phyloP scores from a whole-genome alignment of 352 stramenopile species.

The Halophytophthora polymorphica region DNA sequence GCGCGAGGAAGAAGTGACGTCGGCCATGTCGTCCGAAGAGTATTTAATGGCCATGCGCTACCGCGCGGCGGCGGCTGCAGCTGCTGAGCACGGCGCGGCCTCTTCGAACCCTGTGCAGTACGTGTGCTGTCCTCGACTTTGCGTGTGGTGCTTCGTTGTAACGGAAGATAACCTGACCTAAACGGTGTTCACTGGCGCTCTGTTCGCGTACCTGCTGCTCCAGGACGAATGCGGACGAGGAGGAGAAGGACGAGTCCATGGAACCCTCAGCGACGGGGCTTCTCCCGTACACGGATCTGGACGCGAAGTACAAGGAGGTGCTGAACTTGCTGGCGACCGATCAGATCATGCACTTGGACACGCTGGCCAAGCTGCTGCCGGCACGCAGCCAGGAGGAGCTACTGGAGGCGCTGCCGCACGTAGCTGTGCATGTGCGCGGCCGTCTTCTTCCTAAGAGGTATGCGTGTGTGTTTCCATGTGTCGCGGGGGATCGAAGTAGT shows the following conservation, averaged over 20 bases:
- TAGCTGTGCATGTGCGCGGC: constrained; percentile 40
- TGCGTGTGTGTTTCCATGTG: background rate
- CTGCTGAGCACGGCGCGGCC: constrained; percentile 23
- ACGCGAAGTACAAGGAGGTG: constrained; percentile 27
- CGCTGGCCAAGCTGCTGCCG: constrained; percentile 36
- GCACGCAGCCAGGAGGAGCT: constrained; percentile 34
- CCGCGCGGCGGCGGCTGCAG: constrained; percentile 28
- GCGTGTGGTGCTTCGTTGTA: background rate
- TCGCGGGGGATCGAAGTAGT: background rate
- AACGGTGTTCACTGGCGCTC: too few relatives aligned
- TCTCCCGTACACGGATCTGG: constrained; percentile 22
- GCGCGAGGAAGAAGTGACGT: constrained; percentile 69
- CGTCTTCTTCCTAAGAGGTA: constrained; percentile 45
- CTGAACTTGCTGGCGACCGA: constrained; percentile 19
- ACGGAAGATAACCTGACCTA: background rate
- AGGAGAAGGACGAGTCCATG: constrained; percentile 49
- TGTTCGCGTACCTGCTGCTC: too few relatives aligned
- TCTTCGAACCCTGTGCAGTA: constrained; percentile 22
- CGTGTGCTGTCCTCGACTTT: background rate
- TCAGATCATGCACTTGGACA: constrained; percentile 54
- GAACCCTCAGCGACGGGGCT: constrained; percentile 19
- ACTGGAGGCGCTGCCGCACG: constrained; percentile 35
- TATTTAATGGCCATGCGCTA: constrained; percentile 81
- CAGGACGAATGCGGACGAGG: constrained; percentile 26
- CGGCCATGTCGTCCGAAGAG: constrained; percentile 58